phyloP scores from a whole-genome alignment of 2,329 filamentous ascomycete genomes.

The Nigrograna mackinnonii region DNA sequence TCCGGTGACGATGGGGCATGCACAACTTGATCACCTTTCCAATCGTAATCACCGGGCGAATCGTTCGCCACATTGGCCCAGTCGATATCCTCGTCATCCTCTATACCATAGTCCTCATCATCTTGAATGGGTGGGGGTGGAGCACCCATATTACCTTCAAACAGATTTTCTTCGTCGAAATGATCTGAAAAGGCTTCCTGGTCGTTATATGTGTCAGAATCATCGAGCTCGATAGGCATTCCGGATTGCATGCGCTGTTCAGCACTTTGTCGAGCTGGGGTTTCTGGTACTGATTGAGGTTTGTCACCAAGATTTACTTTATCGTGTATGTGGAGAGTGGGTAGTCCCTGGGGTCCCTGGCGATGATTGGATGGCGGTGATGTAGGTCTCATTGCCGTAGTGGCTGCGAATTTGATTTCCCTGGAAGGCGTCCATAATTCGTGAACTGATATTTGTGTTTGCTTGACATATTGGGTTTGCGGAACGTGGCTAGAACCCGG shows the following conservation, averaged over 20 bases:
- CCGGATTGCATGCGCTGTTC: no score
- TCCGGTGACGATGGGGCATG: slow-evolving; percentile 17
- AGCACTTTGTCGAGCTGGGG: no score
- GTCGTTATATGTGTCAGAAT: no score
- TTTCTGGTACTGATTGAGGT: no score
- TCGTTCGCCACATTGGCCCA: slow-evolving; percentile 47
- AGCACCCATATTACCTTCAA: slow-evolving; percentile 23
- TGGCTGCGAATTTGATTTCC: slow-evolving; percentile 28
- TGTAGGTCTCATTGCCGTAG: slow-evolving; percentile 15
- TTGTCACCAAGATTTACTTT: no score
- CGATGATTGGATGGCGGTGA: slow-evolving; percentile 13
- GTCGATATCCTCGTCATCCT: slow-evolving; percentile 42
- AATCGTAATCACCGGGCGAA: slow-evolving; percentile 30
- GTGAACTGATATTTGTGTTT: slow-evolving; percentile 30
- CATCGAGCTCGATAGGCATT: no score
- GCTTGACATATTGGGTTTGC: slow-evolving; percentile 38
- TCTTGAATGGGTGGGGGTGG: slow-evolving; percentile 13
- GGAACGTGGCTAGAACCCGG: slow-evolving; percentile 21
- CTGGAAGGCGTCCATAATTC: slow-evolving; percentile 29
- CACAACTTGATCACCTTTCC: slow-evolving; percentile 27
- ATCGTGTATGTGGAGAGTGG: no score
- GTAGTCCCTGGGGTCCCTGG: no score
- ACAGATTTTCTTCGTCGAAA: slow-evolving; percentile 30
- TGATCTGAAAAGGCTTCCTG: slow-evolving; percentile 28
- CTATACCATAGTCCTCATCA: slow-evolving; percentile 32